Base-by-base conservation (phyloP, 306 rosid genomes). In the Citrullus colocynthis region DNA sequence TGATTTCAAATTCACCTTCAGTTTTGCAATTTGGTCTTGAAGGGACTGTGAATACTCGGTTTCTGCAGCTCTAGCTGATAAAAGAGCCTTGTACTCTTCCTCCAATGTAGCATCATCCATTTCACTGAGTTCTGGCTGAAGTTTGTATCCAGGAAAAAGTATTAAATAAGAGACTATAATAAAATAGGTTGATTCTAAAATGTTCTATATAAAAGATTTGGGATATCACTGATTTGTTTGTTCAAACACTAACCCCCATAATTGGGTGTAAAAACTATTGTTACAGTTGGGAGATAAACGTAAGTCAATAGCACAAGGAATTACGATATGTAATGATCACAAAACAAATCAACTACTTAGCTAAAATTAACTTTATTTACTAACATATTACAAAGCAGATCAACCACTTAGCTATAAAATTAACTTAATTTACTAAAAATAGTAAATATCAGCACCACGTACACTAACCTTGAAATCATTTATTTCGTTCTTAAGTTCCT, bases 31-130 rank as follows among this genome's bases (percentile, higher is more conserved):
- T 88, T 88, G 93, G 78, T 83, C 85, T 79, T 85, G 89, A 71
- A 90, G 86, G 80, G 93, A 87, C 78, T 81, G 87, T 82, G 90
- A 84, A 84, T 88, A 92, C 76, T 89, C 93, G 10, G 87, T 81
- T 88, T 88, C 96, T 79, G 91, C 92, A 42, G 85, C 90, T 82
- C 82, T 87, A 84, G 92, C 96, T 28, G 88, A 84, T 79, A 85
- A 69, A 79, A 92, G 87, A 66, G 89, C 91, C 24, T 85, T 80
- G 85, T 80, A 86, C 83, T 90, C 97, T 80, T 88, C 93, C 86
- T 90, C 92, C 87, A 92, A 83, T 51, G 86, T 82, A 52, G 85
- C 77, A 79, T 84, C 42, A 78, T 87, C 91, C 85, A 88, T 86
- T 55, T 74, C 87, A 81, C 83, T 86, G 63, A 92, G 80, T 83